Conservation (phyloP, 495 filamentous ascomycete genomes). For the Bombardia bombarda region DNA sequence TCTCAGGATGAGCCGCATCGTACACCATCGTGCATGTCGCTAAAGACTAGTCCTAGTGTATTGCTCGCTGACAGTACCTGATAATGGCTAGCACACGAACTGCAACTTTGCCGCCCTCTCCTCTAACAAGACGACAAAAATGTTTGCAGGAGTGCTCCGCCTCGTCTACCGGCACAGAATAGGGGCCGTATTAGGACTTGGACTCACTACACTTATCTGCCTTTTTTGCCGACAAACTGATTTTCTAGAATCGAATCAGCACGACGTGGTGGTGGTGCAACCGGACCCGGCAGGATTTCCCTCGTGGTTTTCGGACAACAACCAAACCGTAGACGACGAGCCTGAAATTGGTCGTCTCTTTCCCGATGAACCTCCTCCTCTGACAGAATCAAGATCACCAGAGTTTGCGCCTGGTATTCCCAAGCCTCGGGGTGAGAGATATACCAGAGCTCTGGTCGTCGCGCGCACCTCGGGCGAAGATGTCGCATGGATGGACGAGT, state of each 20-base stretch:
- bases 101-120: no score
- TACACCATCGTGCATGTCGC: no score
- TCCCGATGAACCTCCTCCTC: background rate
- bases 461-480: slow-evolving; percentile 46
- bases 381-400: background rate
- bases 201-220: background rate
- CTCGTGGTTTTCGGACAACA: background rate
- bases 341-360: no score
- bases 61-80: no score
- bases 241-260: background rate
- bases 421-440: slow-evolving; percentile 34
- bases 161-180: background rate
- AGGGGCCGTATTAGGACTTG: background rate
- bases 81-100: no score
- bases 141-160: no score
- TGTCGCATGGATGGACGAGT: slow-evolving; percentile 47
- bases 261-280: background rate
- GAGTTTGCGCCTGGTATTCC: slow-evolving; percentile 24
- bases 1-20: no score
- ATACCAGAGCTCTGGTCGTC: slow-evolving; percentile 50
- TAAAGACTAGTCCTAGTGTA: no score
- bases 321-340: no score
- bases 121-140: no score
- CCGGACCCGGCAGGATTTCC: background rate
- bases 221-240: background rate